phyloP scores from a whole-genome alignment of 305 asterid genomes.

The Fraxinus platypoda region DNA sequence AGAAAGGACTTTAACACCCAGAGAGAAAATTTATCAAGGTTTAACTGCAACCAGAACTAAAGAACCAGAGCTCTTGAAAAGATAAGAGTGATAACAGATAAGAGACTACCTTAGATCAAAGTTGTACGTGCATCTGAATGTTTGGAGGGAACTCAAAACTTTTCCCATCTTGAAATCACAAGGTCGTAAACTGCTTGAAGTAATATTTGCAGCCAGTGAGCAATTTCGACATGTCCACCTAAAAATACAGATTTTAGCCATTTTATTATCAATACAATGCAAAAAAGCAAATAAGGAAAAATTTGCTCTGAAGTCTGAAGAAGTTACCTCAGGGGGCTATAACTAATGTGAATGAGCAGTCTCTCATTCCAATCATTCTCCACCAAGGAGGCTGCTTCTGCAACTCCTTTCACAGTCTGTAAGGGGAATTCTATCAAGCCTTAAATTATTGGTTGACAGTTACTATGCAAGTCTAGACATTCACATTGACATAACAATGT shows the following conservation, averaged over 20 bases:
- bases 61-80: slow-evolving; percentile 12
- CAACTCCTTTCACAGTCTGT: slow-evolving; percentile 81
- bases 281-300: slow-evolving; percentile 3
- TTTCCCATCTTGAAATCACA: slow-evolving; percentile 96
- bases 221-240: slow-evolving; percentile 95
- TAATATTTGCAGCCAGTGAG: slow-evolving; percentile 61
- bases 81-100: slow-evolving; percentile 19
- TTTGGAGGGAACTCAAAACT: slow-evolving; percentile 71
- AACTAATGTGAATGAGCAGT: slow-evolving; percentile 80
- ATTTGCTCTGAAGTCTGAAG: slow-evolving; percentile 6
- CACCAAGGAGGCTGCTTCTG: slow-evolving; percentile 58
- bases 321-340: slow-evolving; percentile 87
- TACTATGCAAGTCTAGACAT: slow-evolving; percentile 1
- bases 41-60: slow-evolving; percentile 12
- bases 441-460: not conserved
- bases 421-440: slow-evolving; percentile 23
- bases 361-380: slow-evolving; percentile 61
- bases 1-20: slow-evolving; percentile 7
- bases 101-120: slow-evolving; percentile 64
- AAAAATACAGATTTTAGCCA: slow-evolving; percentile 23
- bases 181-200: slow-evolving; percentile 72
- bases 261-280: slow-evolving; percentile 9
- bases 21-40: slow-evolving; percentile 1
- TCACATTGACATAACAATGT: slow-evolving; percentile 12
- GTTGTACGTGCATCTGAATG: slow-evolving; percentile 77